Evolutionary conservation across 176 grass and related monocot species (phyloP), one percentile per base, ranked within the genome.

Genomic region (Paspalum vaginatum): DNA sequence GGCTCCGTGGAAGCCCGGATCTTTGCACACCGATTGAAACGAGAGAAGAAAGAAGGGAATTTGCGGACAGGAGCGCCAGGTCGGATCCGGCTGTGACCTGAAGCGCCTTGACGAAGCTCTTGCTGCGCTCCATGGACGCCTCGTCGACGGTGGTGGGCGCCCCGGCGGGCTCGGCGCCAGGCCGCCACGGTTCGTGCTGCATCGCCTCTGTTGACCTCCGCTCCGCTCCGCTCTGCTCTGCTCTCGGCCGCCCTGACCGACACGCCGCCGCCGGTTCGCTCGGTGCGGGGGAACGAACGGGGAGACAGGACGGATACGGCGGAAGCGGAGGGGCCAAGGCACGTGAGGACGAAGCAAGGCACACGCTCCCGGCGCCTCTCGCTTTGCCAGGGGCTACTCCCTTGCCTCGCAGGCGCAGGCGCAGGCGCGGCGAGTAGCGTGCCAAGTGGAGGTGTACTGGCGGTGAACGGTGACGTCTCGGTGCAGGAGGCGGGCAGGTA

Each of bases 101-200:
- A 32, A 99, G 88, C 51, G 97, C 90, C 86, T 88, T 99, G 82
- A 96, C 88, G 87, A 99, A 99, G 91, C 88, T 93, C 81, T 91
- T 99, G 93, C 97, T 99, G 40, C 87, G 80, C 88, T 99, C 97
- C 97, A 96, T 93, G 85, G 93, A 96, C 56, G 81, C 91, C 91
- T 99, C 97, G 56, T 99, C 93, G 79, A 96, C 85, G 63, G 97
- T 94, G 86, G 83, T 80, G 72, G 86, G 56, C 11, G 5, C 4
- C 73, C 74, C 45, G 70, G 54, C 75, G 65, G 55, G 26, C 18
- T 72, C 82, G n/a, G 62, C 60, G 56, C 80, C 72, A 15, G 68
- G 32, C 85, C 70, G 16, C 88, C 89, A 91, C 79, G 84, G 62
- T 42, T 86, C 80, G 76, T 62, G 68, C 76, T 77, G 83, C 87